Conservation (phyloP, 148 eudicot species). For the Silene conica region DNA sequence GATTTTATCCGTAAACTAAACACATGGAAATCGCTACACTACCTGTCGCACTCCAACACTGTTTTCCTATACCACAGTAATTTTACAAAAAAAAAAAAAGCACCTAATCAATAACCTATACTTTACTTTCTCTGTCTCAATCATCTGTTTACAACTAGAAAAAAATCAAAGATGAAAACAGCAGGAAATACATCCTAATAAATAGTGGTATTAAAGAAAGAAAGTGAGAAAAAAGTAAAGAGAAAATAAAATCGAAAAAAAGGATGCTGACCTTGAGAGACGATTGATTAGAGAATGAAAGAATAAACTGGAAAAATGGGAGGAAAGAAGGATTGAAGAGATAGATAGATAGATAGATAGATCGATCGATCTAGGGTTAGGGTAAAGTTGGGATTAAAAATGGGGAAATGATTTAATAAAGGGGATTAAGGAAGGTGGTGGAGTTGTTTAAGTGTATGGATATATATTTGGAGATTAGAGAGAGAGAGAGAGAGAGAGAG, state of each 20-base stretch:
- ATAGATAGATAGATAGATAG: conserved; percentile 8
- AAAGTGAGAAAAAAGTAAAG: background rate
- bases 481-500: background rate
- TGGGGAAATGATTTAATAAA: background rate
- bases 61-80: too few relatives aligned
- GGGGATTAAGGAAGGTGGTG: background rate
- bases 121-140: background rate
- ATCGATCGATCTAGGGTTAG: conserved; percentile 26
- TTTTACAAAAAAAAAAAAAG: too few relatives aligned
- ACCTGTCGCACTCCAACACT: too few relatives aligned
- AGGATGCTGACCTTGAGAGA: conserved; percentile 12
- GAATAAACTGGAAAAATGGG: background rate
- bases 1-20: background rate
- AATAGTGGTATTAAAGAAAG: background rate
- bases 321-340: background rate
- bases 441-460: background rate
- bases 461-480: background rate
- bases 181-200: background rate
- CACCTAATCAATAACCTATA: too few relatives aligned
- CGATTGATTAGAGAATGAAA: background rate
- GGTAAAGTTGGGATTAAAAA: background rate
- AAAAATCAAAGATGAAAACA: too few relatives aligned
- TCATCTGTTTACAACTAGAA: background rate
- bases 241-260: background rate
- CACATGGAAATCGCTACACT: too few relatives aligned